Conservation (phyloP, 2,329 filamentous ascomycete species). For the Alternaria gaisen region DNA sequence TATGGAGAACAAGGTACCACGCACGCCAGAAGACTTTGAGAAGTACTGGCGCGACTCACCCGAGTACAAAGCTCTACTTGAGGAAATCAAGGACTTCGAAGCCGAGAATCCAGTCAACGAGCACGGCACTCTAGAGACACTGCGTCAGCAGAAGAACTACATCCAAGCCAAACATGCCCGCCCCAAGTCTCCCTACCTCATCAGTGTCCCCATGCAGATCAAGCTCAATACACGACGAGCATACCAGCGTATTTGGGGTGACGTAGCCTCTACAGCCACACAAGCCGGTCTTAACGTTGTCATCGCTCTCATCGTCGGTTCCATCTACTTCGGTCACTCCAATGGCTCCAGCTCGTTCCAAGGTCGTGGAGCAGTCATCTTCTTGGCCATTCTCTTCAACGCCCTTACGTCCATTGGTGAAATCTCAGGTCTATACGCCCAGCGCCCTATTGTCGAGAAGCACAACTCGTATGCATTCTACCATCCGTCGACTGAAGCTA, state of each 20-base stretch:
- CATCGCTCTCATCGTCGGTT: constrained; percentile 69
- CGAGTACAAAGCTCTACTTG: constrained; percentile 52
- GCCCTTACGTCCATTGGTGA: constrained; percentile 67
- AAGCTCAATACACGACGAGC: constrained; percentile 42
- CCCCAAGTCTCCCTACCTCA: constrained; percentile 65
- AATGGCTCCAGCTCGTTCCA: constrained; percentile 63
- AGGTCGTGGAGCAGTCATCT: constrained; percentile 65
- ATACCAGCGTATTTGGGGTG: constrained; percentile 47
- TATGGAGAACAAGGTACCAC: constrained; percentile 56
- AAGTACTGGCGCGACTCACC: constrained; percentile 62
- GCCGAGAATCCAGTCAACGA: constrained; percentile 56
- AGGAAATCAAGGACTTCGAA: constrained; percentile 63
- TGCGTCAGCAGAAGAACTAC: constrained; percentile 59
- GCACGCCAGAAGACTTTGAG: constrained; percentile 60
- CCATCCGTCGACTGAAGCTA: constrained; percentile 84
- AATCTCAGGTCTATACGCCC: constrained; percentile 69
- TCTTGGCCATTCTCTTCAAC: constrained; percentile 69
- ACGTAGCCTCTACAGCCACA: constrained; percentile 43
- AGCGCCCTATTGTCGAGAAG: constrained; percentile 91
- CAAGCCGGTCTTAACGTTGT: constrained; percentile 60
- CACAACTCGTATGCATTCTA: constrained; percentile 86
- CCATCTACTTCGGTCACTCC: constrained; percentile 65
- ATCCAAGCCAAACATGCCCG: constrained; percentile 64
- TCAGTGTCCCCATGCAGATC: constrained; percentile 61
- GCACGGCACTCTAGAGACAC: constrained; percentile 38